Base-by-base conservation (phyloP, 805 yeast species). In the Wickerhamomyces bisporus region DNA sequence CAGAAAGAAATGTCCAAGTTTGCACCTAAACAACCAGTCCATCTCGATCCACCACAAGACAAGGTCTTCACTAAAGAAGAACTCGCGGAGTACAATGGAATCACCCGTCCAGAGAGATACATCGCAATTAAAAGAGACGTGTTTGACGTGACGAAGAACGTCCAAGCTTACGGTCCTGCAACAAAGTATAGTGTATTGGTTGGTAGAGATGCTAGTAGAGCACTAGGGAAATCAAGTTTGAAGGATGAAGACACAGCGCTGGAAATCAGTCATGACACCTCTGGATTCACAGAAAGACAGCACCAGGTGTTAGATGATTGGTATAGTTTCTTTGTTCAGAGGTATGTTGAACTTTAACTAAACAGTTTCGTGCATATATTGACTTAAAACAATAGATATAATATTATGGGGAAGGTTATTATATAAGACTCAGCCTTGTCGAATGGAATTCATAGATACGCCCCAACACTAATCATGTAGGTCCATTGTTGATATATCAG, bases 131-230 rank as follows among this genome's bases (percentile, higher is more conserved):
- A 79, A 43, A 93, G 95, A 16, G 69, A 68, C 2, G 76, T 87
- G 10, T 87, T 85, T 57, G 96, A 86, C 52, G 96, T 87, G 9
- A 72, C 85, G 0, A 55, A 64, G 32, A 86, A 86, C 52, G 49
- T 57, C 11, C 75, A 71, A 13, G 80, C 79, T 28, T 86, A 86
- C 55, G 96, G 95, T 0, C 81, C 81, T 3, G 89, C 88, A 0
- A 74, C 77, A 42, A 78, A 81, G 17, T 87, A 86, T 59, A 79
- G 77, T 50, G 75, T 69, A 6, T 68, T 86, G 30, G 85, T 79
- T 9, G 96, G 91, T 5, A 76, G 73, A 45, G 96, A 86, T 48
- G 85, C 86, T 17, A 75, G 86, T 25, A 64, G 93, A 41, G 82
- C 91, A 3, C 64, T 86, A 37, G 96, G 85, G 2, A 74, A 79